Evolutionary conservation across 2,329 filamentous ascomycete genomes (phyloP).

Genomic region (Tolypocladium tundrense): DNA sequence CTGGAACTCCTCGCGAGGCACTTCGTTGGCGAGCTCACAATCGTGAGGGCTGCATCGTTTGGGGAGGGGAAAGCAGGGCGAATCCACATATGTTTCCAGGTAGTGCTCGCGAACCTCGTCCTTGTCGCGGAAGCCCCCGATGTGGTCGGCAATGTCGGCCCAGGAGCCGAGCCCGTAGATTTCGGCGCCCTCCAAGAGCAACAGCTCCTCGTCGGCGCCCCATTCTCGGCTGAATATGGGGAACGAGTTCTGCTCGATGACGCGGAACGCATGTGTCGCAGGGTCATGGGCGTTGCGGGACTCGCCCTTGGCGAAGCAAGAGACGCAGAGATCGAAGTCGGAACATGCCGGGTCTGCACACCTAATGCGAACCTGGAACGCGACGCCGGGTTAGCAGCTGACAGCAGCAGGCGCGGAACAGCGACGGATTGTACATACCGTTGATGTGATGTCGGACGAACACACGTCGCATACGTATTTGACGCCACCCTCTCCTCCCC

Average conservation of each 20-base stretch:
- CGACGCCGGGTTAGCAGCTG: slow-evolving; percentile 6
- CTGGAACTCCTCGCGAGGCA: slow-evolving; percentile 89
- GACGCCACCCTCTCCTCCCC: slow-evolving; percentile 76
- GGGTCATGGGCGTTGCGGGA: slow-evolving; percentile 78
- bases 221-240: slow-evolving; percentile 92
- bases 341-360: slow-evolving; percentile 76
- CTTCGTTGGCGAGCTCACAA: slow-evolving; percentile 64
- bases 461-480: slow-evolving; percentile 98
- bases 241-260: slow-evolving; percentile 97
- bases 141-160: slow-evolving; percentile 97
- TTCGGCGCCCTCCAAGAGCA: slow-evolving; percentile 86
- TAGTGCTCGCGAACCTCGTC: slow-evolving; percentile 97
- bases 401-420: neutral
- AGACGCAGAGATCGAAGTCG: slow-evolving; percentile 94
- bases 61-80: slow-evolving; percentile 74
- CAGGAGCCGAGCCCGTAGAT: slow-evolving; percentile 94
- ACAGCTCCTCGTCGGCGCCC: slow-evolving; percentile 94
- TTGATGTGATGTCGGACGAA: slow-evolving; percentile 92
- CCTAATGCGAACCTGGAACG: slow-evolving; percentile 73
- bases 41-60: slow-evolving; percentile 77
- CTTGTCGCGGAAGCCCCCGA: slow-evolving; percentile 87
- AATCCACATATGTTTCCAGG: slow-evolving; percentile 76
- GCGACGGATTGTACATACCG: slow-evolving; percentile 46
- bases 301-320: slow-evolving; percentile 80
- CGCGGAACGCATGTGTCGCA: slow-evolving; percentile 74